Evolutionary conservation across 768 basidiomycete genomes (phyloP).

Genomic region (Lentinula detonsa): DNA sequence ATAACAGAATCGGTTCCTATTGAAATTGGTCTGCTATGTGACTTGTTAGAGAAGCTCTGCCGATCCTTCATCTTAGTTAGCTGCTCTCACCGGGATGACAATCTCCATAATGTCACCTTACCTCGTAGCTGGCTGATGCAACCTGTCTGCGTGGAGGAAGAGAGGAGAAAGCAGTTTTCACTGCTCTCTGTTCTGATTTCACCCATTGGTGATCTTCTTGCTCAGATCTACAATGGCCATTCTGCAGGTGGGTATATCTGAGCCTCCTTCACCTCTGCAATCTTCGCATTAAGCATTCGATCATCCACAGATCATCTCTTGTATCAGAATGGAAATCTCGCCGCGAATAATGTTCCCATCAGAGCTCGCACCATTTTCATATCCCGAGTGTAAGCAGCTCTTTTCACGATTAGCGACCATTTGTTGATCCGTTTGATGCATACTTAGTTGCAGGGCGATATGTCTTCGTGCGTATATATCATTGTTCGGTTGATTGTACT

Average conservation of each 20-base stretch:
- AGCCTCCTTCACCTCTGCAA: not conserved
- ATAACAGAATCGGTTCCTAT: conserved; percentile 28
- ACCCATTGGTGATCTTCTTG: conserved; percentile 18
- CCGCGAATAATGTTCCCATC: conserved; percentile 13
- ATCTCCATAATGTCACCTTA: conserved; percentile 41
- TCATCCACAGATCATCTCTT: conserved; percentile 20
- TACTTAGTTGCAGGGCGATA: conserved; percentile 43
- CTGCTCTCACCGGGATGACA: conserved; percentile 13
- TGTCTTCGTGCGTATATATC: conserved; percentile 35
- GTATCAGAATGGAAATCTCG: conserved; percentile 15
- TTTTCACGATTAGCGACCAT: not conserved
- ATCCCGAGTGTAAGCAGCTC: conserved; percentile 37
- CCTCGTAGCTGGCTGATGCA: conserved; percentile 49
- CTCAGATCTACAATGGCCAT: conserved; percentile 20
- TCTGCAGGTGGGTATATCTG: conserved; percentile 15
- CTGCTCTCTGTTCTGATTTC: conserved; percentile 7
- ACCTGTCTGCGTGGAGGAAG: conserved; percentile 14
- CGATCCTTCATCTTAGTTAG: conserved; percentile 31
- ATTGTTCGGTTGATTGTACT: not conserved
- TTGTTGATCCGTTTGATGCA: not conserved
- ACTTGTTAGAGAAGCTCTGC: conserved; percentile 44
- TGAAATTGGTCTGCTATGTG: conserved; percentile 45
- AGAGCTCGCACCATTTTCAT: conserved; percentile 31
- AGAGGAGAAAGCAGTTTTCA: conserved; percentile 9
- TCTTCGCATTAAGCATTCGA: not conserved